A percentile compares a stretch with the other conserved stretches of the same genome.
These are phyloP conservation scores for Cornus florida DNA, from an alignment of 148 eudicot genomes.

Conservation along the genomic window DNA sequence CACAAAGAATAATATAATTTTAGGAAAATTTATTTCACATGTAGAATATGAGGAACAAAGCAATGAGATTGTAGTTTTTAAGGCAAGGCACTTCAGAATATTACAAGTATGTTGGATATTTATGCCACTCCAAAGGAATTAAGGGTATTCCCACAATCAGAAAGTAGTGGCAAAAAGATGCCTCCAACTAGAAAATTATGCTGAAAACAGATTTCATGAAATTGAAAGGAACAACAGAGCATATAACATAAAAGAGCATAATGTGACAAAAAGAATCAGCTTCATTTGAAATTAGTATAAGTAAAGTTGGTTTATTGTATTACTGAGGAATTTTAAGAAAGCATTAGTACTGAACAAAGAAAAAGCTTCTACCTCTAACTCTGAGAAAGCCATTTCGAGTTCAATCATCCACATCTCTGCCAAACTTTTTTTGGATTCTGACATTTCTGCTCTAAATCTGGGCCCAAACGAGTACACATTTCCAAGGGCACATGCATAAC, in stretches of 20 bases:
- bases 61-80: not conserved
- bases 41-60: not conserved
- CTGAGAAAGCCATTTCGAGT: constrained; percentile 85
- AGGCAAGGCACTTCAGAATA: too few relatives aligned
- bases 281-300: not conserved
- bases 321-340: not conserved
- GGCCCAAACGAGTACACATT: constrained; percentile 95
- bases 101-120: not conserved
- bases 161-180: too few relatives aligned
- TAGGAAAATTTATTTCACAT: not conserved
- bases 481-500: constrained; percentile 85
- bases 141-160: not conserved
- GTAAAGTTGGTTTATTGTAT: not conserved
- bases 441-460: constrained; percentile 60
- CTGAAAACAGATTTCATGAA: too few relatives aligned
- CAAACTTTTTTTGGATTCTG: constrained; percentile 55
- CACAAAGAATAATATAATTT: not conserved
- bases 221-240: too few relatives aligned
- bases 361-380: constrained; percentile 57
- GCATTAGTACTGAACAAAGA: not conserved
- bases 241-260: not conserved
- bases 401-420: constrained; percentile 96
- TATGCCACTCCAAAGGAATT: not conserved
- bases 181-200: too few relatives aligned
- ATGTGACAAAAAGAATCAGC: not conserved